Conservation (phyloP, 305 asterid genomes). For the Fraxinus paxiana region DNA sequence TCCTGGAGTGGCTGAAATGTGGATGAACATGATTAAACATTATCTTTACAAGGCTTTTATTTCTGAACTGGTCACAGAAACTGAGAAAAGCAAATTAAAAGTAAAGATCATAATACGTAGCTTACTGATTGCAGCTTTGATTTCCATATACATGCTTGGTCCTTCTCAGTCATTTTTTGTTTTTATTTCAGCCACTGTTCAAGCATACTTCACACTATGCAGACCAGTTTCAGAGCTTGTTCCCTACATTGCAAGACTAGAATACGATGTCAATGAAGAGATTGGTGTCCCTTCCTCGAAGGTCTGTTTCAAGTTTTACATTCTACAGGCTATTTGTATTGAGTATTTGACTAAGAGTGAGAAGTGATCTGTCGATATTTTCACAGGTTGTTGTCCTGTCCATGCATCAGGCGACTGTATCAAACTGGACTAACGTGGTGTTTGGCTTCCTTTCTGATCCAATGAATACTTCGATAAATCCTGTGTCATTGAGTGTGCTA, state of each 20-base stretch:
- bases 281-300: conserved; percentile 67
- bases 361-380: conserved; percentile 16
- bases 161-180: conserved; percentile 13
- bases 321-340: conserved; percentile 10
- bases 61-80: neutral
- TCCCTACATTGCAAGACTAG: conserved; percentile 67
- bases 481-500: conserved; percentile 54
- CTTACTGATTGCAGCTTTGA: neutral
- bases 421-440: conserved; percentile 73
- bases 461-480: conserved; percentile 39
- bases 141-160: neutral
- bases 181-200: conserved; percentile 69
- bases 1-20: neutral
- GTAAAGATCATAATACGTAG: neutral
- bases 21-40: neutral
- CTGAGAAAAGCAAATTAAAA: neutral
- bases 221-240: conserved; percentile 67
- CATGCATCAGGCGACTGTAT: conserved; percentile 51
- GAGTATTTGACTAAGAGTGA: conserved; percentile 7
- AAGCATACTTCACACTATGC: conserved; percentile 67
- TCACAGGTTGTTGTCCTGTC: conserved; percentile 69
- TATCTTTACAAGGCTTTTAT: neutral
- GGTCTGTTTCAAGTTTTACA: conserved; percentile 46
- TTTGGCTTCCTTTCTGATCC: conserved; percentile 75
- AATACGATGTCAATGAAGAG: conserved; percentile 68